Evolutionary conservation across 139 green algal genomes (phyloP).

Genomic region (Astrephomene gubernaculifera): DNA sequence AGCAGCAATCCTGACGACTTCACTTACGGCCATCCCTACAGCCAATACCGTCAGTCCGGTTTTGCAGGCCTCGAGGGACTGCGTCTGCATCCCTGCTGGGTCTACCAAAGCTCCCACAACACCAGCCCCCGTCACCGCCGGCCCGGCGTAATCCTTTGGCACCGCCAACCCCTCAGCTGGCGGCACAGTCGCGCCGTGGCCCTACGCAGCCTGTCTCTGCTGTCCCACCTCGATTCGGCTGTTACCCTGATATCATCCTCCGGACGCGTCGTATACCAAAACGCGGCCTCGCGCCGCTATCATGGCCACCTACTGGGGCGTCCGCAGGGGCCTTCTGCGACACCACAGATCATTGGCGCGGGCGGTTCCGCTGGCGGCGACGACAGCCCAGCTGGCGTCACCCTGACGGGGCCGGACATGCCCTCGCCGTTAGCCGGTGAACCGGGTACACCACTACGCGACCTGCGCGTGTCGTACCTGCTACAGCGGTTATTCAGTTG

Average conservation of each 20-base stretch:
- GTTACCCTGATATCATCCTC: background rate
- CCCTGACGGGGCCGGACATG: background rate
- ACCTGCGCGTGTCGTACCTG: background rate
- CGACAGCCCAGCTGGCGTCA: background rate
- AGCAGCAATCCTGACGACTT: background rate
- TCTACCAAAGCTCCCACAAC: background rate
- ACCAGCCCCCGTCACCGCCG: background rate
- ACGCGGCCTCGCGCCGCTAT: slow-evolving; percentile 20
- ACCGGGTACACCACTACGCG: background rate
- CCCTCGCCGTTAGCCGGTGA: background rate
- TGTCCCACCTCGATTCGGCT: slow-evolving; percentile 7
- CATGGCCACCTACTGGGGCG: background rate
- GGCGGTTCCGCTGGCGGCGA: background rate
- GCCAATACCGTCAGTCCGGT: no score
- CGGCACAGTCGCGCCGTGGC: background rate
- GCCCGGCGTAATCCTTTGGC: slow-evolving; percentile 3
- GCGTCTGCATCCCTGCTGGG: slow-evolving; percentile 18
- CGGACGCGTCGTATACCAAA: slow-evolving; percentile 17
- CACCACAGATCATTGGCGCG: no score
- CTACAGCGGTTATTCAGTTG: slow-evolving; percentile 9
- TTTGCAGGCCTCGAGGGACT: slow-evolving; percentile 19
- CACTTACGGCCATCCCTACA: no score
- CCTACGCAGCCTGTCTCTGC: slow-evolving; percentile 4
- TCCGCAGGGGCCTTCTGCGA: background rate
- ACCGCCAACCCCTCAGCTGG: slow-evolving; percentile 14